phyloP scores from a whole-genome alignment of 257 asterid genomes.

The Scutellaria minor region DNA sequence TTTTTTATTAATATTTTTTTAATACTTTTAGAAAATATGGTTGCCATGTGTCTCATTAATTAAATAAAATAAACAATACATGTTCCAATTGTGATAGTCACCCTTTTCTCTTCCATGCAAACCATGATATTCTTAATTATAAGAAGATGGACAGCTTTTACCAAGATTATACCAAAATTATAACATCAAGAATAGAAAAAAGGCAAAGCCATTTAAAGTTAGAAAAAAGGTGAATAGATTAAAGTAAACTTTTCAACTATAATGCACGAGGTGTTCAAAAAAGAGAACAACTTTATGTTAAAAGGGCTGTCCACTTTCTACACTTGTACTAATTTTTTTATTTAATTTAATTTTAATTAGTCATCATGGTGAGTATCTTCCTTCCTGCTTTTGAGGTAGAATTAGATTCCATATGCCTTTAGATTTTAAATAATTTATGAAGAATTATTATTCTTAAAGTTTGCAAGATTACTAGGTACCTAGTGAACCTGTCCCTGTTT shows the following conservation, averaged over 20 bases:
- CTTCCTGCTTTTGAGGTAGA: constrained; percentile 76
- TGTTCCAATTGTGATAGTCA: constrained; percentile 18
- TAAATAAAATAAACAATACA: constrained; percentile 17
- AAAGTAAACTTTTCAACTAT: constrained; percentile 58
- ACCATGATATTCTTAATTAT: neutral
- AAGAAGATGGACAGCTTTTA: constrained; percentile 32
- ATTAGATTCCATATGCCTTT: constrained; percentile 67
- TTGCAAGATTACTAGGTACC: neutral
- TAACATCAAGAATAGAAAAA: constrained; percentile 42
- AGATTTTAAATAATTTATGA: constrained; percentile 12
- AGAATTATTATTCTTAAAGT: neutral
- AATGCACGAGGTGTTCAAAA: constrained; percentile 66
- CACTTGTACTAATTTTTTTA: constrained; percentile 30
- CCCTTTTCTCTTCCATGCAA: constrained; percentile 40
- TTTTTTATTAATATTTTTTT: neutral
- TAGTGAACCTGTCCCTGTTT: constrained; percentile 7
- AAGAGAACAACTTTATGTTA: constrained; percentile 79
- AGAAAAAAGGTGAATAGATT: constrained; percentile 56
- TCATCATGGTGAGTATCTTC: constrained; percentile 57
- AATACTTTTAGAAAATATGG: neutral
- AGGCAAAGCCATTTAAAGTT: constrained; percentile 54
- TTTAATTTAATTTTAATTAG: constrained; percentile 6
- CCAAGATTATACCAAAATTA: constrained; percentile 26
- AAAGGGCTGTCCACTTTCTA: constrained; percentile 99
- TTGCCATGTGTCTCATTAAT: constrained; percentile 27